Base-by-base conservation (phyloP, 176 grass and related monocot genomes). In the Alopecurus myosuroides region DNA sequence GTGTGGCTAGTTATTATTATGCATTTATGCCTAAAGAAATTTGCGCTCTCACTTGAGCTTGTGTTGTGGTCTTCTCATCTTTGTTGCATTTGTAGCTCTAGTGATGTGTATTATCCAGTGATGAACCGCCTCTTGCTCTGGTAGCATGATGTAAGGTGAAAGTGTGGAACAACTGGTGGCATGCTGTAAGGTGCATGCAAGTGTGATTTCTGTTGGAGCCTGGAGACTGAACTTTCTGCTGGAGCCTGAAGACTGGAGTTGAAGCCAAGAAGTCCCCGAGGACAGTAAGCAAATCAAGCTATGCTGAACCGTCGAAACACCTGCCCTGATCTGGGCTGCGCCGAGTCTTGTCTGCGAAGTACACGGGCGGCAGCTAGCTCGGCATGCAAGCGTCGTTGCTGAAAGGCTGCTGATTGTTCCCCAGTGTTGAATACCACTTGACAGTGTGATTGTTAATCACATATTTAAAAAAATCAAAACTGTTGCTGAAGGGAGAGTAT, bases 1-100 rank as follows among this genome's bases (percentile, higher is more conserved):
- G 60, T 28, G 46, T 82, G 70, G 26, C 37, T 82, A 58, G 49
- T 44, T 82, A 76, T 74, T 81, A 81, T 82, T 82, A 82, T 82
- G 78, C 26, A 55, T 74, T 26, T 62, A 53, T 72, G 76, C 40
- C 25, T 86, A 14, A 30, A 12, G n/a, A 28, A 17, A 17, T 14
- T 26, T 41, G 2, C 5, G 42, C 60, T 9, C 4, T 67, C 29
- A 18, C 20, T 30, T 37, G 9, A 63, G 56, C 17, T 18, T 42
- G n/a, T 78, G 7, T 6, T 79, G 55, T 79, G 37, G 5, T 12
- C 18, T 25, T 20, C 4, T n/a, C 55, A 46, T 39, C 20, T 53
- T 10, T 3, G 1, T 39, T 57, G n/a, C 34, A 39, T 77, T 39
- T 57, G 13, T 52, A 77, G 14, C 46, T 35, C 4, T 36, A 8